Evolutionary conservation across 805 yeast genomes (phyloP).

Genomic region (Candida broadrunensis): DNA sequence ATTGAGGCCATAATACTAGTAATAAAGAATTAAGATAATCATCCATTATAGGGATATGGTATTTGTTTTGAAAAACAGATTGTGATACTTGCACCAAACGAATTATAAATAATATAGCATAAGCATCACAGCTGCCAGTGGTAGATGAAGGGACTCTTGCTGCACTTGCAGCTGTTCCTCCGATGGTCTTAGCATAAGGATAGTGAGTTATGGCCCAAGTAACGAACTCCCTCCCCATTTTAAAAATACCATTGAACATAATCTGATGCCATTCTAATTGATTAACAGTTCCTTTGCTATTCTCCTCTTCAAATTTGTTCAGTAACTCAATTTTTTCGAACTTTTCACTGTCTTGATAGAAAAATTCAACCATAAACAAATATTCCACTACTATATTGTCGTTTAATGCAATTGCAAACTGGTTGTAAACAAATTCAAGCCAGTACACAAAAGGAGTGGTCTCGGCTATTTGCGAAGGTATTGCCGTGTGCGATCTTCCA

Average conservation of each 20-base stretch:
- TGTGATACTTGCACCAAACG: constrained; percentile 66
- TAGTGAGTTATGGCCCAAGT: constrained; percentile 40
- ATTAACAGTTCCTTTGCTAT: constrained; percentile 3
- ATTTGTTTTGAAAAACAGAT: constrained; percentile 61
- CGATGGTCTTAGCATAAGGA: constrained; percentile 18
- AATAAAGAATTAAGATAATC: constrained; percentile 66
- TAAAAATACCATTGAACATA: constrained; percentile 36
- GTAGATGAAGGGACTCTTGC: constrained; percentile 18
- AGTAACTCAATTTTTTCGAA: constrained; percentile 20
- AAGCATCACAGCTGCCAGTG: constrained; percentile 58
- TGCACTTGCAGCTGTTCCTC: constrained; percentile 25
- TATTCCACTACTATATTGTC: constrained; percentile 81
- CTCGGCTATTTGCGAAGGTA: constrained; percentile 85
- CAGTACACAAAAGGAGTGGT: constrained; percentile 61
- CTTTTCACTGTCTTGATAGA: constrained; percentile 45
- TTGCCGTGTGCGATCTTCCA: constrained; percentile 57
- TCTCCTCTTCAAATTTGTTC: constrained; percentile 2
- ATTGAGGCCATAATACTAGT: constrained; percentile 80
- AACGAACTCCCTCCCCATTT: constrained; percentile 44
- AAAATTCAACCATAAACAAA: constrained; percentile 68
- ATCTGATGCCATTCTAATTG: constrained; percentile 31
- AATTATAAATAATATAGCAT: constrained; percentile 74
- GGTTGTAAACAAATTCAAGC: constrained; percentile 71
- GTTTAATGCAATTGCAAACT: constrained; percentile 66
- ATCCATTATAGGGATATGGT: constrained; percentile 65